Conservation (phyloP, 495 filamentous ascomycete species). For the Jackrogersella multiformis region DNA sequence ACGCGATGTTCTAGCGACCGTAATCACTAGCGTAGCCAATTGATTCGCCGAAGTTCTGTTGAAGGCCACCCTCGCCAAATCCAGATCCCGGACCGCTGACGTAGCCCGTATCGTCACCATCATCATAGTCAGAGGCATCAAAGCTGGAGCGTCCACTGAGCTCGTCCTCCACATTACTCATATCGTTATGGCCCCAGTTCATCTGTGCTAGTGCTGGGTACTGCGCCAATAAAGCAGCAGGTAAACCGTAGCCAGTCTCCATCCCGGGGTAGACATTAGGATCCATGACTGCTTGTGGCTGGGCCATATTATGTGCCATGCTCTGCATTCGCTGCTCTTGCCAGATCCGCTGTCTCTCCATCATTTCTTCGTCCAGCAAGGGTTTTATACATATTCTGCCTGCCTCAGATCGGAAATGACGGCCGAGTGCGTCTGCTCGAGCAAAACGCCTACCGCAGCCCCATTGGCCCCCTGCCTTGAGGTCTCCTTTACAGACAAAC, state of each 20-base stretch:
- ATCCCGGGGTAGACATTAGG: slow-evolving; percentile 58
- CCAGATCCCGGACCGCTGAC: slow-evolving; percentile 63
- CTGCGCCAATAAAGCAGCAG: slow-evolving; percentile 86
- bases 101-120: slow-evolving; percentile 67
- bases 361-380: slow-evolving; percentile 86
- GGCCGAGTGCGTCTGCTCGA: slow-evolving; percentile 91
- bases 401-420: slow-evolving; percentile 97
- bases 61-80: slow-evolving; percentile 59
- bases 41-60: slow-evolving; percentile 58
- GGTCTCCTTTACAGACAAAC: slow-evolving; percentile 91
- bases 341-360: slow-evolving; percentile 74
- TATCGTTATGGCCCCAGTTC: slow-evolving; percentile 73
- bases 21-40: slow-evolving; percentile 64
- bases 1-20: slow-evolving; percentile 50
- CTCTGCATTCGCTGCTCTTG: slow-evolving; percentile 71
- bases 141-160: slow-evolving; percentile 86
- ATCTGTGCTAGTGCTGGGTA: slow-evolving; percentile 89
- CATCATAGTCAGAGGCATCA: slow-evolving; percentile 81
- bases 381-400: slow-evolving; percentile 96
- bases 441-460: slow-evolving; percentile 94
- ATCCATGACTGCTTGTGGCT: slow-evolving; percentile 61
- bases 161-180: slow-evolving; percentile 75
- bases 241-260: slow-evolving; percentile 73
- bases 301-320: slow-evolving; percentile 58
- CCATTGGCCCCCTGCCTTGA: slow-evolving; percentile 85